Evolutionary conservation across 352 stramenopile species (phyloP), one percentile per base, ranked within the genome.

Genomic region (Phytophthora melonis): DNA sequence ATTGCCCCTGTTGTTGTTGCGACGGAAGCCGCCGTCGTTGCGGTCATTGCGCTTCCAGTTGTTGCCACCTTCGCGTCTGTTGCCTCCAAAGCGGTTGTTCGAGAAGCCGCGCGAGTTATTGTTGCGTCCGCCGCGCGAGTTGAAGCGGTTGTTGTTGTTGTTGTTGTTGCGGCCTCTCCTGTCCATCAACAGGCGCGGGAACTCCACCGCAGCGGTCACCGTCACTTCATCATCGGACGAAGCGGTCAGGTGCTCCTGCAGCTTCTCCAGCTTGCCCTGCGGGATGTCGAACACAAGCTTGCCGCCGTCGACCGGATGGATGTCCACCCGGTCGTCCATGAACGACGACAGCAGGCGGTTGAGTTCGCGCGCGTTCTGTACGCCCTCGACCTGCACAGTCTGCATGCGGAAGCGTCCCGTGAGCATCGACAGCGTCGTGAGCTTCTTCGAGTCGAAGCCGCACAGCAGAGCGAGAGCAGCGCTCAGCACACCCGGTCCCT

Each of bases 251-350:
- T 91, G 81, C 19, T 73, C 66, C 45, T 82, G 82, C 19, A 94
- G 63, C 23, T 76, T 66, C 16, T 85, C 81, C 27, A 91, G 49
- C 54, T 84, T 64, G 57, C 84, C 71, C 23, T 88, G 75, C 13
- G 82, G 79, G 39, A 94, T 79, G 60, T 94, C 87, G 21, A 94
- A 89, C 63, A 92, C 84, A 9, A 93, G 85, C 72, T 87, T 90
- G 69, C 73, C 84, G 43, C 50, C 70, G 3, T 92, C 83, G 19
- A 94, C 69, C 16, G 79, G 65, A 64, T 92, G 71, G 41, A 94
- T 81, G 43, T 93, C 85, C 18, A 76, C 66, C 18, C 75, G 80
- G 30, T 82, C 74, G 32, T 80, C 74, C 58, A 82, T 80, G 36
- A 91, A 89, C 1, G 72, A 71, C 18, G 66, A 58, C 21, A 93